Evolutionary conservation across 2,329 filamentous ascomycete genomes (phyloP).

Genomic region (Hyphodiscus sp.): DNA sequence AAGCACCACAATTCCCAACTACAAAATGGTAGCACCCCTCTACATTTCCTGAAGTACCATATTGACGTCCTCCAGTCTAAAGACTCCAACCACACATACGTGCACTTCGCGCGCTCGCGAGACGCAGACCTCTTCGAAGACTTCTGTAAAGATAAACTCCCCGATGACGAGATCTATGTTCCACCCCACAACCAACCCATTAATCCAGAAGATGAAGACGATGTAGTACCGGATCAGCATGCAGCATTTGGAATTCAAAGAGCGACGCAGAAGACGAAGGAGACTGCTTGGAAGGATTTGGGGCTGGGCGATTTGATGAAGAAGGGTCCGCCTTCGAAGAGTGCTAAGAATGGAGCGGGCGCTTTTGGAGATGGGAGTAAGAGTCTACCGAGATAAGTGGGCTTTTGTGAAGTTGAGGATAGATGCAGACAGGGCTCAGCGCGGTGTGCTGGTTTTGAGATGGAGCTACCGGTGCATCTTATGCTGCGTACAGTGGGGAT

Average conservation of each 20-base stretch:
- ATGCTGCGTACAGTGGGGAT: too few relatives aligned
- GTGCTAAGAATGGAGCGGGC: constrained; percentile 1
- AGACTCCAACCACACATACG: constrained; percentile 67
- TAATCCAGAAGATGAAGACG: constrained; percentile 84
- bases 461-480: too few relatives aligned
- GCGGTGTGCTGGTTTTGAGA: too few relatives aligned
- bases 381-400: constrained; percentile 18
- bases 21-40: not conserved
- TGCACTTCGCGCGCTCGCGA: constrained; percentile 67
- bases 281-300: constrained; percentile 74
- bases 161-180: constrained; percentile 78
- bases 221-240: constrained; percentile 82
- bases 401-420: not conserved
- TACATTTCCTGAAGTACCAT: not conserved
- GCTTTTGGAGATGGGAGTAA: constrained; percentile 11
- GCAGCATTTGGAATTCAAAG: constrained; percentile 81
- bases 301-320: constrained; percentile 66
- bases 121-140: constrained; percentile 76
- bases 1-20: not conserved
- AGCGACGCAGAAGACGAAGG: constrained; percentile 64
- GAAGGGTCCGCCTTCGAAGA: constrained; percentile 39
- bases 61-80: constrained; percentile 37
- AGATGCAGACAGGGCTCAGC: too few relatives aligned
- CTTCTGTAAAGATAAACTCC: constrained; percentile 63
- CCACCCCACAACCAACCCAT: constrained; percentile 71